Evolutionary conservation across 2,329 filamentous ascomycete genomes (phyloP).

Genomic region (Calonectria pseudoreteaudii): DNA sequence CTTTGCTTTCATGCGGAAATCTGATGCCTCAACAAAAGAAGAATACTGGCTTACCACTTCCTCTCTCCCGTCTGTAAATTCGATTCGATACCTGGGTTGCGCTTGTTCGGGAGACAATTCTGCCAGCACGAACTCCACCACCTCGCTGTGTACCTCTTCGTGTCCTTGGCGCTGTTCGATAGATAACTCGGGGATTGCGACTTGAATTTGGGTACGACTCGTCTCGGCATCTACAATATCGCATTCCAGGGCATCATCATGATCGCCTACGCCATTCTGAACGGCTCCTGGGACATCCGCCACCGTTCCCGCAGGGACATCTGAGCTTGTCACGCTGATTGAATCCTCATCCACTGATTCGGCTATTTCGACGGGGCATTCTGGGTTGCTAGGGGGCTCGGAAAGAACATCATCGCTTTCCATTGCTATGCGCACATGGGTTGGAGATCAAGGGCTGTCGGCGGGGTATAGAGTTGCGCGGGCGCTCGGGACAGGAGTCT

Average conservation of each 20-base stretch:
- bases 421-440: conserved; percentile 28
- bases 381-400: conserved; percentile 12
- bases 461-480: conserved; percentile 11
- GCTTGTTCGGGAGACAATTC: conserved; percentile 41
- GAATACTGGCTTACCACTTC: conserved; percentile 54
- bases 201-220: conserved; percentile 39
- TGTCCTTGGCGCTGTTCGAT: conserved; percentile 46
- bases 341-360: background rate
- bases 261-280: background rate
- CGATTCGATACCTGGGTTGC: conserved; percentile 50
- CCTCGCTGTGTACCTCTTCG: conserved; percentile 47
- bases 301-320: background rate
- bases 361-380: background rate
- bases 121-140: conserved; percentile 52
- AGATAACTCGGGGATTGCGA: conserved; percentile 46
- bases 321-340: background rate
- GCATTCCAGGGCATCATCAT: background rate
- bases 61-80: conserved; percentile 60
- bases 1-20: no score
- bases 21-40: background rate
- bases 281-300: background rate
- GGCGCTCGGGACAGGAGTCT: background rate
- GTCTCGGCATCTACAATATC: background rate
- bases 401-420: conserved; percentile 23
- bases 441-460: conserved; percentile 1